Evolutionary conservation across 305 asterid species (phyloP), one percentile per base, ranked within the genome.

Genomic region (Coffea humblotiana): DNA sequence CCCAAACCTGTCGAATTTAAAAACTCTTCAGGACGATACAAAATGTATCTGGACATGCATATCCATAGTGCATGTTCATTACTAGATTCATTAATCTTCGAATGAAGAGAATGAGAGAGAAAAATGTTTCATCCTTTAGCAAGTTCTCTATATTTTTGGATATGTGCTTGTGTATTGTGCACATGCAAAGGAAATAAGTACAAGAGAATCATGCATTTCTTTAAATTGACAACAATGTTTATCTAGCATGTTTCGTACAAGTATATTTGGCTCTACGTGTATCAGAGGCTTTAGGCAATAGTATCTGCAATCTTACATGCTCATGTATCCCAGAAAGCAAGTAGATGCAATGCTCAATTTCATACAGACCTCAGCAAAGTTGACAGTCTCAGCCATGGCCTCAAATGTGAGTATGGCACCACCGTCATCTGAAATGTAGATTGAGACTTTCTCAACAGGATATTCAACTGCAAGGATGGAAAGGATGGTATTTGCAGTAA

Each of bases 401-500:
- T 76, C 84, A 76, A 54, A 54, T 16, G 88, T 96, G 49, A 90
- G 94, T 47, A 96, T 91, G 21, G 98, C 92, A 27, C 97, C 99
- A 27, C 98, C 99, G 65, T 96, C 99, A 76, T 96, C 99, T 0
- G 98, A 96, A 23, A 96, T 92, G 78, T 94, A 96, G 21, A 94
- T 47, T 2, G 95, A 88, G 48, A 90, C 19, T 86, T 96, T 96
- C 84, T 96, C 99, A 25, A 96, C 86, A 1, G 99, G 99, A 80
- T 96, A 96, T 11, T 96, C 97, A 9, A 89, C 95, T 0, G 94
- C 97, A 58, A 96, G 90, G 52, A 92, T 80, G 8, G 99, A 96
- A 19, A 96, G 86, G 77, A 96, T 94, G 0, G 98, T 96, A 88
- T 96, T 96, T 47, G 88, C 94, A 4, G 99, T 96, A 81, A 92